These are phyloP conservation scores for Boletus mariae DNA, from an alignment of 1,284 basidiomycete genomes.

Conservation along the genomic window DNA sequence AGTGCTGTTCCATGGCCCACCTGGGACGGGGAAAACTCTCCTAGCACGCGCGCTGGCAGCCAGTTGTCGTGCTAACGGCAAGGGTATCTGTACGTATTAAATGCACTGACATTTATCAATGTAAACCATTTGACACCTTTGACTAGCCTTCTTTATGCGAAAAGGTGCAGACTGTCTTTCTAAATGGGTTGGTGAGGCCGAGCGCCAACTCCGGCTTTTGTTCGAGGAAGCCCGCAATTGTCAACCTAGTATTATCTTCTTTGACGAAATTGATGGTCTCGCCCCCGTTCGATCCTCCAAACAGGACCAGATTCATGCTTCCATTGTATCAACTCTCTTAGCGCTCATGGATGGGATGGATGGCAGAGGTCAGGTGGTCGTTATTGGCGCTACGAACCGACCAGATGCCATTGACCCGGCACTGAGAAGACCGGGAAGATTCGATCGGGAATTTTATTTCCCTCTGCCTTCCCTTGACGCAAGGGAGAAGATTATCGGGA, in stretches of 20 bases:
- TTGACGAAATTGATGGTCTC: conserved; percentile 98
- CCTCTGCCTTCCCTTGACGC: conserved; percentile 85
- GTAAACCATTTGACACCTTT: not conserved
- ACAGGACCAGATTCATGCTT: conserved; percentile 99
- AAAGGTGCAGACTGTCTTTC: conserved; percentile 98
- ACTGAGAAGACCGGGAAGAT: conserved; percentile 89
- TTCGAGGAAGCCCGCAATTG: conserved; percentile 94
- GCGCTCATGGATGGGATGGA: conserved; percentile 99
- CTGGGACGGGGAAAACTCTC: conserved; percentile 92
- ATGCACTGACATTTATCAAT: not conserved
- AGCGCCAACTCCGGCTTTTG: conserved; percentile 90
- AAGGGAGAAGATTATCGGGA: conserved; percentile 83
- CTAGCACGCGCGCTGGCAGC: conserved; percentile 93
- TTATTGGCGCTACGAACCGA: conserved; percentile 97
- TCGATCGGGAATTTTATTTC: conserved; percentile 99
- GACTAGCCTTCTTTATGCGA: conserved; percentile 95
- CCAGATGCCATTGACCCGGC: conserved; percentile 98
- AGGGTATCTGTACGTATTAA: conserved; percentile 74
- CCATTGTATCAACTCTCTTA: conserved; percentile 93
- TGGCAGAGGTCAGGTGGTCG: conserved; percentile 94
- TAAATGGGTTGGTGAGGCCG: conserved; percentile 99
- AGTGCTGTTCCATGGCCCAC: conserved; percentile 95
- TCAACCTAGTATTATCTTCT: conserved; percentile 96
- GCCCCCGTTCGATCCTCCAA: conserved; percentile 97
- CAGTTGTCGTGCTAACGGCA: conserved; percentile 86